phyloP scores from a whole-genome alignment of 2,329 filamentous ascomycete genomes.

The Xylariaceae sp. region DNA sequence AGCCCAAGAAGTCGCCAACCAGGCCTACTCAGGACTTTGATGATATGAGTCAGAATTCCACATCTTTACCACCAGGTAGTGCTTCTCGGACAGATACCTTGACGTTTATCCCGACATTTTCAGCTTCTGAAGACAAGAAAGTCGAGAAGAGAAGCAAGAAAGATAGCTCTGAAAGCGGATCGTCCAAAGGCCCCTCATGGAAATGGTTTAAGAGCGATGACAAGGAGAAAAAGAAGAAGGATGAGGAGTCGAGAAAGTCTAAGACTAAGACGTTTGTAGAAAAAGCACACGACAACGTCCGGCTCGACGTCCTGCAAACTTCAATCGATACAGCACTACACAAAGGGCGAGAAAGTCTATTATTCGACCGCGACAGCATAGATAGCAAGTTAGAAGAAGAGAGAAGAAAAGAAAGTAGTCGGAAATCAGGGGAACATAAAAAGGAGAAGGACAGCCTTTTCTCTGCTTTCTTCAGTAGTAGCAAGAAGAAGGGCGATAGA shows the following conservation, averaged over 20 bases:
- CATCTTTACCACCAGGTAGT: conserved; percentile 72
- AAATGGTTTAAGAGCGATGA: conserved; percentile 85
- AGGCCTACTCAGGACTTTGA: conserved; percentile 59
- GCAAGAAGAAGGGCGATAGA: conserved; percentile 84
- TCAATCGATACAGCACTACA: conserved; percentile 75
- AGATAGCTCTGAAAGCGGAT: conserved; percentile 66
- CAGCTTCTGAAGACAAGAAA: conserved; percentile 70
- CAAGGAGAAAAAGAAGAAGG: conserved; percentile 71
- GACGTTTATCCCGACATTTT: conserved; percentile 78
- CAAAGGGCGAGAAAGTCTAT: conserved; percentile 79
- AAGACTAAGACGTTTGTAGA: conserved; percentile 65
- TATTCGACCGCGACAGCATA: conserved; percentile 78
- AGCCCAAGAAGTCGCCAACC: conserved; percentile 40
- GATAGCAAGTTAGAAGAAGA: conserved; percentile 79
- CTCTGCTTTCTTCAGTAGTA: conserved; percentile 87
- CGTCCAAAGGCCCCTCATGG: conserved; percentile 75
- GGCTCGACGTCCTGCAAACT: conserved; percentile 84
- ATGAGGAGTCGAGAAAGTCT: conserved; percentile 66
- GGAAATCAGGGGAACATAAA: conserved; percentile 77
- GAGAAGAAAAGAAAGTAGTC: conserved; percentile 77
- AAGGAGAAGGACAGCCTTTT: conserved; percentile 96
- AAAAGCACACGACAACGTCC: conserved; percentile 75
- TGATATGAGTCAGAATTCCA: conserved; percentile 69
- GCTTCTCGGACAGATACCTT: conserved; percentile 74
- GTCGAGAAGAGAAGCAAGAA: conserved; percentile 77